A percentile compares a stretch with the other conserved stretches of the same genome.
Evolutionary conservation across 495 filamentous ascomycete species (phyloP).

Genomic region (Hypoxylon subgilvum): DNA sequence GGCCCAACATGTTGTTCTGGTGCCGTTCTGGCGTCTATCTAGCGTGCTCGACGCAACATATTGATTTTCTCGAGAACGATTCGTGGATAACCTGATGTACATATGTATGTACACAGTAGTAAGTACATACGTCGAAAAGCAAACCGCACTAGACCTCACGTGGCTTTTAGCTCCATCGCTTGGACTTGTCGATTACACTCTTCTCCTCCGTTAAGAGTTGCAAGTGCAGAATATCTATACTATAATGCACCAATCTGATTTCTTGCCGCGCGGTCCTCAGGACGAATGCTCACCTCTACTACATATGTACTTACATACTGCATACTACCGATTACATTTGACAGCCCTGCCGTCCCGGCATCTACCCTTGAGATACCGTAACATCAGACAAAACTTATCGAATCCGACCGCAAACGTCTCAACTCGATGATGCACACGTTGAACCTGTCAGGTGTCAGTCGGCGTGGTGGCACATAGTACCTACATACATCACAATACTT

Average conservation of each 20-base stretch:
- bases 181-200: conserved; percentile 19
- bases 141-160: conserved; percentile 27
- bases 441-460: conserved; percentile 12
- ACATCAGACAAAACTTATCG: conserved; percentile 13
- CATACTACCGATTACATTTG: too few species aligned
- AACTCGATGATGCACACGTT: conserved; percentile 1
- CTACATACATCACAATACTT: not conserved
- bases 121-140: conserved; percentile 14
- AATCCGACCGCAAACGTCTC: conserved; percentile 23
- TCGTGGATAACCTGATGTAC: not conserved
- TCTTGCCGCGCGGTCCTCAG: too few species aligned
- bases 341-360: conserved; percentile 11
- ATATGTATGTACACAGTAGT: not conserved
- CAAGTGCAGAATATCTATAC: too few species aligned
- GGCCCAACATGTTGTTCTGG: conserved; percentile 15
- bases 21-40: conserved; percentile 36
- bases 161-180: conserved; percentile 22
- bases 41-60: too few species aligned
- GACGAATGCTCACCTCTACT: too few species aligned
- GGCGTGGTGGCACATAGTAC: too few species aligned
- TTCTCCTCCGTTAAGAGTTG: conserved; percentile 12
- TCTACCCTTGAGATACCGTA: conserved; percentile 10
- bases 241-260: too few species aligned
- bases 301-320: not conserved
- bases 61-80: conserved; percentile 25